Evolutionary conservation across 257 asterid species (phyloP).

Genomic region (Datura wrightii): DNA sequence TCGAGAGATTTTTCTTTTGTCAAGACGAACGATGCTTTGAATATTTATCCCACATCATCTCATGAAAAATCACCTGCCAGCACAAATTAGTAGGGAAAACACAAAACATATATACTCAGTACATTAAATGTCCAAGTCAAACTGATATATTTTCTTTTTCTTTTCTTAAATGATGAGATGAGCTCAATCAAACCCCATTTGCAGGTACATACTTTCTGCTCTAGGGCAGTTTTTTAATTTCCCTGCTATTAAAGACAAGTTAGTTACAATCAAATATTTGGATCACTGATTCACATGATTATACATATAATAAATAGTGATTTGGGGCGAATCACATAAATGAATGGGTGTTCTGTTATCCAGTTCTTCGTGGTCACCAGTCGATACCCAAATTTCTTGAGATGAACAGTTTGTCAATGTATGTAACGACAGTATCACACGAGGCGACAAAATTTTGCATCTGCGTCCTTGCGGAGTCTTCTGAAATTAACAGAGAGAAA

Average conservation of each 20-base stretch:
- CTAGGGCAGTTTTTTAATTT: neutral
- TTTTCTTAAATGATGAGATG: neutral
- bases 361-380: slow-evolving; percentile 55
- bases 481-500: slow-evolving; percentile 46
- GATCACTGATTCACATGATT: neutral
- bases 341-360: neutral
- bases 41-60: neutral
- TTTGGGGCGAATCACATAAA: slow-evolving; percentile 8
- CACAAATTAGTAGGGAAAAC: neutral
- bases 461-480: slow-evolving; percentile 66
- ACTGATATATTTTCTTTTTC: neutral
- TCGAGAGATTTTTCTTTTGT: no score
- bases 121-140: neutral
- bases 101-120: neutral
- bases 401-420: slow-evolving; percentile 73
- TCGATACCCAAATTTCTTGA: slow-evolving; percentile 72
- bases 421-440: slow-evolving; percentile 54
- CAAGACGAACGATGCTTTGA: neutral
- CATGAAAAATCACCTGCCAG: neutral
- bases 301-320: neutral
- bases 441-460: slow-evolving; percentile 73
- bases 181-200: neutral
- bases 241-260: neutral
- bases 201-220: neutral
- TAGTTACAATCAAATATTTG: slow-evolving; percentile 16